A percentile compares a stretch with the other conserved stretches of the same genome.
These are phyloP conservation scores for Sugiyamaella marilandica DNA, from an alignment of 805 yeast genomes.

Conservation along the genomic window DNA sequence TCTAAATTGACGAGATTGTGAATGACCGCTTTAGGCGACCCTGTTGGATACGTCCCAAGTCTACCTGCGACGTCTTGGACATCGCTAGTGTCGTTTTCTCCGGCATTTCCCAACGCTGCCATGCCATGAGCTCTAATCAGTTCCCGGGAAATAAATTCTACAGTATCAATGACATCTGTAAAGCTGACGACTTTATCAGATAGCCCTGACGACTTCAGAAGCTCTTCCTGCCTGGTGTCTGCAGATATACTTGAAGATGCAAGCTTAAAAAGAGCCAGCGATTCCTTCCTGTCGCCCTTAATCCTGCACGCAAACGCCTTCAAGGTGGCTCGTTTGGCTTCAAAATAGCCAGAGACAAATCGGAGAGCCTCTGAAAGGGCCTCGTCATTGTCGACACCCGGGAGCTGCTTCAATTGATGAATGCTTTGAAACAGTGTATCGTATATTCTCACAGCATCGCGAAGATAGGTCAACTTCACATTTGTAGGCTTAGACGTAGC, in stretches of 20 bases:
- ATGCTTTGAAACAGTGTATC: conserved; percentile 50
- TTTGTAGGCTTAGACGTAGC: conserved; percentile 11
- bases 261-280: conserved; percentile 29
- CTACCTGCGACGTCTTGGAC: conserved; percentile 39
- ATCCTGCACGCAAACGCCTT: conserved; percentile 39
- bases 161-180: background rate
- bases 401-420: conserved; percentile 64
- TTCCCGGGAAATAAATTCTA: background rate
- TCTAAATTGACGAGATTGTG: conserved; percentile 31
- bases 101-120: conserved; percentile 32
- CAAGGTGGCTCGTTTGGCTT: conserved; percentile 39
- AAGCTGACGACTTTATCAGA: background rate
- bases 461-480: conserved; percentile 3
- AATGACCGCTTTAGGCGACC: conserved; percentile 25
- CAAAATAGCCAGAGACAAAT: conserved; percentile 45
- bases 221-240: background rate
- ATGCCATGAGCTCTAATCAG: conserved; percentile 29
- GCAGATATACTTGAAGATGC: conserved; percentile 15
- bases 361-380: conserved; percentile 53
- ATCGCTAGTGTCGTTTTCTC: conserved; percentile 3
- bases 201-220: background rate
- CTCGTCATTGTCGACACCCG: conserved; percentile 89
- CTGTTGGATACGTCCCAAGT: conserved; percentile 37
- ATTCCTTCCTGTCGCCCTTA: conserved; percentile 25
- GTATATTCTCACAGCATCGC: conserved; percentile 46